These are phyloP conservation scores for Kodamaea kakaduensis DNA, from an alignment of 805 yeast species.

Conservation along the genomic window DNA sequence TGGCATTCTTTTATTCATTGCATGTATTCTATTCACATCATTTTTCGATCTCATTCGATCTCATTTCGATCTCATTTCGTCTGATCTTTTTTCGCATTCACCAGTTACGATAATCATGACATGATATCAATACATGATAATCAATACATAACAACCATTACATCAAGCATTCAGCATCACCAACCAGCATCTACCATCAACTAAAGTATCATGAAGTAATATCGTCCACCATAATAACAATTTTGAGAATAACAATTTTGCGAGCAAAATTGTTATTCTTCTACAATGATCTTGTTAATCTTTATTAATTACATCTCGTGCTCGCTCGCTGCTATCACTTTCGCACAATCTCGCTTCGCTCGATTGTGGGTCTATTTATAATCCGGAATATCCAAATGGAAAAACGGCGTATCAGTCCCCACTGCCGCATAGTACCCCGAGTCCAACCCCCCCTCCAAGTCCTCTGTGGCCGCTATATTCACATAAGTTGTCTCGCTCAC, in stretches of 20 bases:
- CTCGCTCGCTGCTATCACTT: too few relatives aligned
- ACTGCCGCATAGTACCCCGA: conserved; percentile 49
- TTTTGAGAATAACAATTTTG: too few relatives aligned
- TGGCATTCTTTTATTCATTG: conserved; percentile 10
- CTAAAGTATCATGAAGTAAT: too few relatives aligned
- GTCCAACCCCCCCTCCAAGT: conserved; percentile 28
- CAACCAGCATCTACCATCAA: too few relatives aligned
- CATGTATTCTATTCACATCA: neutral
- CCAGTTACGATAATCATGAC: too few relatives aligned
- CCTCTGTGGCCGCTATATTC: conserved; percentile 32
- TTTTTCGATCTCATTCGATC: neutral
- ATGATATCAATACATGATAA: too few relatives aligned
- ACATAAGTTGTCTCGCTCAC: conserved; percentile 39
- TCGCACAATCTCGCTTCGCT: too few relatives aligned
- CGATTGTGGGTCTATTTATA: conserved; percentile 27
- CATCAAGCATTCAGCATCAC: too few relatives aligned
- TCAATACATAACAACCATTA: too few relatives aligned
- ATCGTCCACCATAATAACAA: too few relatives aligned
- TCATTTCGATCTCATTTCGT: conserved; percentile 1
- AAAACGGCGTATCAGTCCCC: conserved; percentile 66
- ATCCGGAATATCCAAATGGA: conserved; percentile 75
- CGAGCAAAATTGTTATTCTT: too few relatives aligned
- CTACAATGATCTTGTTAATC: neutral
- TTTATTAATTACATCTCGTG: neutral
- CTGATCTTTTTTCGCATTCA: too few relatives aligned